A percentile compares a stretch with the other conserved stretches of the same genome.
Conservation (phyloP, 2,329 filamentous ascomycete species). For the Pseudogymnoascus sp. region DNA sequence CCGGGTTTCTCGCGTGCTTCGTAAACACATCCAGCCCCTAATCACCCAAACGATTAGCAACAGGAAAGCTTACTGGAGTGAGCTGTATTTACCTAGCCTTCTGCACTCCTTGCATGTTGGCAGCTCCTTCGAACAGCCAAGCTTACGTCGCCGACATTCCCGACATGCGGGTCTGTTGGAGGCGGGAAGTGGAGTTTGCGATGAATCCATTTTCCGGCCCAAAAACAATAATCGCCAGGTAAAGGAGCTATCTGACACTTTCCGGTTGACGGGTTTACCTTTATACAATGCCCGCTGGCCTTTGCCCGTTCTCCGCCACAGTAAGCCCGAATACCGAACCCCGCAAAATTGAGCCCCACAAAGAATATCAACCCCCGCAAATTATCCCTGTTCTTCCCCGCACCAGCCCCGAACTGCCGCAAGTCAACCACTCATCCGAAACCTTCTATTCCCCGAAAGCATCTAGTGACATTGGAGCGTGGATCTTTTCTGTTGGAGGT, state of each 20-base stretch:
- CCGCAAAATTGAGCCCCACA: neutral
- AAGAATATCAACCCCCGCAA: neutral
- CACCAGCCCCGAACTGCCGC: neutral
- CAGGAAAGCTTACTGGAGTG: neutral
- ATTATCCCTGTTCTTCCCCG: neutral
- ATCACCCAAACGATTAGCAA: neutral
- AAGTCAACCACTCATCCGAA: neutral
- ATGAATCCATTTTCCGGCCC: neutral
- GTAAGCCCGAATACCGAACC: neutral
- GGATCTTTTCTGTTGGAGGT: neutral
- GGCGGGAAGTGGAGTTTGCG: neutral
- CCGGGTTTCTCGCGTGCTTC: conserved; percentile 29
- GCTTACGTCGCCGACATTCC: conserved; percentile 28
- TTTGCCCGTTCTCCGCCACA: neutral
- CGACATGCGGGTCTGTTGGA: conserved; percentile 24
- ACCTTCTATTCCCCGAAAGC: neutral
- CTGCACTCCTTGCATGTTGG: conserved; percentile 28
- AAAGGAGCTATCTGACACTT: neutral
- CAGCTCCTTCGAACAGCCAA: conserved; percentile 29
- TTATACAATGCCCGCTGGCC: neutral
- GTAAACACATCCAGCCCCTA: conserved; percentile 25
- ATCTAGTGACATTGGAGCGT: neutral
- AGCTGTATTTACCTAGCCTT: conserved; percentile 20
- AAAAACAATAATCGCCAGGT: neutral
- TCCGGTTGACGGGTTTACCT: neutral